Percentiles rank a stretch among this genome's conserved stretches.
phyloP scores from a whole-genome alignment of 73 alveolate species.

The Tetrahymena borealis region DNA sequence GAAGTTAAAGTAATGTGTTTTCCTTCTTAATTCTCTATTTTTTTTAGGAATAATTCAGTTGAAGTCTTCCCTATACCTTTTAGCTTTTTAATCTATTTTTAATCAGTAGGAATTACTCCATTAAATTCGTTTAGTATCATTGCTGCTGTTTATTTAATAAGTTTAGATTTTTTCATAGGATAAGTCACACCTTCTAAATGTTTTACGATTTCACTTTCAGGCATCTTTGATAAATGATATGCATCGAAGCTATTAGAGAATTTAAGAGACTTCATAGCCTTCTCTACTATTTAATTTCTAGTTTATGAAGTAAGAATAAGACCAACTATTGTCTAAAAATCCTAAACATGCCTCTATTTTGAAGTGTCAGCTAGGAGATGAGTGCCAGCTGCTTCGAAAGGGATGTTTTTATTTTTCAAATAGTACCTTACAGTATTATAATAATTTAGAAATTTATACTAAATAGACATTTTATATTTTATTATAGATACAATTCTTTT shows the following conservation, averaged over 20 bases:
- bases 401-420: background rate
- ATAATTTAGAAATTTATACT: background rate
- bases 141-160: background rate
- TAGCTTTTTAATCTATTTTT: background rate
- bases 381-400: background rate
- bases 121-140: background rate
- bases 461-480: background rate
- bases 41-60: background rate
- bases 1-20: background rate
- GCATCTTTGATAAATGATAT: background rate
- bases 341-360: background rate
- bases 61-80: background rate
- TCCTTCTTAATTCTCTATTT: background rate
- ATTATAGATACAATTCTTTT: no score
- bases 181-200: background rate
- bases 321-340: background rate
- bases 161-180: background rate
- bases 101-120: background rate
- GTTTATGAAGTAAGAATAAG: background rate
- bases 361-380: background rate
- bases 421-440: background rate
- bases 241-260: background rate
- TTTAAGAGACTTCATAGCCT: background rate
- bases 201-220: background rate
- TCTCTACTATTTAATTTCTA: background rate